Percentiles rank a stretch among this genome's conserved stretches.
Conservation (phyloP, 345 rosid species). For the Moringa oleifera region DNA sequence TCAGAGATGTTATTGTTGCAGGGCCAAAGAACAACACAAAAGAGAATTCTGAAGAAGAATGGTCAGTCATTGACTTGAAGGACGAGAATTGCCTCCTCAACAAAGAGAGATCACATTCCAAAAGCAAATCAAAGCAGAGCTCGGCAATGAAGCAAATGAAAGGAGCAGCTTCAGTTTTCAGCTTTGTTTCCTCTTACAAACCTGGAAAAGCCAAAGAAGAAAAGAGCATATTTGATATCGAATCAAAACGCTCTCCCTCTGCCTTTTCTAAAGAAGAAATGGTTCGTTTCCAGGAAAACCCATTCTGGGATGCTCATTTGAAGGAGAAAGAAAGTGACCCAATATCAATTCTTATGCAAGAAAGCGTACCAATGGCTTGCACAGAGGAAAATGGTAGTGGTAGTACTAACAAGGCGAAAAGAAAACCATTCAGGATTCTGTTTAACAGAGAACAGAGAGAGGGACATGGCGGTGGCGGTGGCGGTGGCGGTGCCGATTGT, state of each 20-base stretch:
- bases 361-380: constrained; percentile 24
- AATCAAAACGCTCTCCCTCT: constrained; percentile 15
- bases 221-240: constrained; percentile 46
- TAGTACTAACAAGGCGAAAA: constrained; percentile 30
- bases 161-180: constrained; percentile 59
- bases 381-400: constrained; percentile 20
- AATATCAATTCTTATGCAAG: constrained; percentile 51
- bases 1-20: constrained; percentile 44
- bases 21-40: constrained; percentile 20
- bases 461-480: constrained; percentile 17
- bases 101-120: constrained; percentile 30
- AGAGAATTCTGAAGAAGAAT: constrained; percentile 47
- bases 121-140: constrained; percentile 32
- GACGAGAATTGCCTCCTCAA: constrained; percentile 37
- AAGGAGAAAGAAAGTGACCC: constrained; percentile 24
- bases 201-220: constrained; percentile 31
- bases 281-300: constrained; percentile 32
- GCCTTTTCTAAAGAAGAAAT: constrained; percentile 4
- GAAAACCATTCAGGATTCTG: constrained; percentile 44
- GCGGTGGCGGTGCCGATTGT: no score
- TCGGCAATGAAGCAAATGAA: constrained; percentile 51
- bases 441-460: constrained; percentile 38
- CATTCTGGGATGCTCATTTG: constrained; percentile 32
- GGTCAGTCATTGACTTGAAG: constrained; percentile 66
- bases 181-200: constrained; percentile 39